A percentile compares a stretch with the other conserved stretches of the same genome.
Evolutionary conservation across 2,329 filamentous ascomycete species (phyloP).

Genomic region (Hortaea sp.): DNA sequence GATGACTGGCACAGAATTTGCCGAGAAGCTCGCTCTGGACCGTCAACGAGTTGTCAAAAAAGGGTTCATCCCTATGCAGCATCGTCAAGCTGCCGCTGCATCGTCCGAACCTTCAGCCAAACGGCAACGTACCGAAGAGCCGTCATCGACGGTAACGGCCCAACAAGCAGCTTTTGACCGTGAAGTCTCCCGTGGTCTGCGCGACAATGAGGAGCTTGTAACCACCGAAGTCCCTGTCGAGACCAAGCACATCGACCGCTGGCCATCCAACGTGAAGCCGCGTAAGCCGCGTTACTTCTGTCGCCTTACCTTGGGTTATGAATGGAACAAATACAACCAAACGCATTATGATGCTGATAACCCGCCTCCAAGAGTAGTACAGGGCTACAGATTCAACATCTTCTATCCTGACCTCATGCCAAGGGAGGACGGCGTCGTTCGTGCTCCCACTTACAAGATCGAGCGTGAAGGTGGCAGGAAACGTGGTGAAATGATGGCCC

Average conservation of each 20-base stretch:
- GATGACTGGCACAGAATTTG: conserved; percentile 48
- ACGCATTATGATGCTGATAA: conserved; percentile 99
- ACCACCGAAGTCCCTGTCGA: conserved; percentile 74
- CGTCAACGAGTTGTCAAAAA: conserved; percentile 53
- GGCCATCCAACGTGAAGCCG: conserved; percentile 76
- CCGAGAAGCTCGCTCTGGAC: conserved; percentile 48
- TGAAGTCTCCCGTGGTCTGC: conserved; percentile 81
- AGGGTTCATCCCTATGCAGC: conserved; percentile 51
- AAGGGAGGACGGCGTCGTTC: conserved; percentile 50
- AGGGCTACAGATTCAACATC: conserved; percentile 99
- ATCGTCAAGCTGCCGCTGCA: background rate
- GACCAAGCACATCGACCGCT: conserved; percentile 56
- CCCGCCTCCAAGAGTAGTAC: conserved; percentile 92
- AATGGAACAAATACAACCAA: conserved; percentile 99
- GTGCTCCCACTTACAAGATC: conserved; percentile 91
- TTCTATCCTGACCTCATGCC: conserved; percentile 97
- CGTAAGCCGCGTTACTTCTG: conserved; percentile 97
- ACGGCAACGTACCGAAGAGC: conserved; percentile 15
- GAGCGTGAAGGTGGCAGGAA: conserved; percentile 84
- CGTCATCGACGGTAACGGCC: conserved; percentile 2
- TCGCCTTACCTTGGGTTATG: conserved; percentile 95
- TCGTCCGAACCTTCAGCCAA: conserved; percentile 9
- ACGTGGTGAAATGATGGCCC: conserved; percentile 82
- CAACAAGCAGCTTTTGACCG: conserved; percentile 46
- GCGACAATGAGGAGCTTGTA: conserved; percentile 94